Percentiles rank a stretch among this genome's conserved stretches.
phyloP scores from a whole-genome alignment of 495 filamentous ascomycete species.

The Trichoderma virens region DNA sequence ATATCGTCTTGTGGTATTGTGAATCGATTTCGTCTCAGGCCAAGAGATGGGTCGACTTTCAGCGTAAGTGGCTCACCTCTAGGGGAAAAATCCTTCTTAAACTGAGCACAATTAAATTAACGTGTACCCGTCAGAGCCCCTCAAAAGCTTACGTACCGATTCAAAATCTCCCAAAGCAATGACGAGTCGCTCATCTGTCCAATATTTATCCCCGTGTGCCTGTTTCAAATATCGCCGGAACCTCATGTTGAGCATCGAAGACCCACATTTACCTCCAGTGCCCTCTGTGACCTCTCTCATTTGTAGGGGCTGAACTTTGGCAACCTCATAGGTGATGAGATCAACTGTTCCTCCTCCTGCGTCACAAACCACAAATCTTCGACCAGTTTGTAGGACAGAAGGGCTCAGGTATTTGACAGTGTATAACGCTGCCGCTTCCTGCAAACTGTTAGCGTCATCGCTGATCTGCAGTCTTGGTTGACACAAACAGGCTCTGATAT shows the following conservation, averaged over 20 bases:
- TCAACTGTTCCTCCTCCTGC: conserved; percentile 56
- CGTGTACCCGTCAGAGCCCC: neutral
- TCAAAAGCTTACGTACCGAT: neutral
- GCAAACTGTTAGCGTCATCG: neutral
- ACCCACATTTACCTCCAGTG: conserved; percentile 28
- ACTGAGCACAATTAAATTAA: neutral
- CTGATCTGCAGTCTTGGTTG: neutral
- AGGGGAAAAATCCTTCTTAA: conserved; percentile 8
- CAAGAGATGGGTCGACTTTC: conserved; percentile 18
- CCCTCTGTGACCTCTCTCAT: conserved; percentile 30
- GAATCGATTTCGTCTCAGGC: conserved; percentile 24
- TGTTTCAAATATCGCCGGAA: conserved; percentile 28
- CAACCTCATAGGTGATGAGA: conserved; percentile 21
- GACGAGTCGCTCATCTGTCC: conserved; percentile 21
- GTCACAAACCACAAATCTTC: conserved; percentile 45
- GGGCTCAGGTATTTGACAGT: conserved; percentile 31
- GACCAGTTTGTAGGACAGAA: conserved; percentile 13
- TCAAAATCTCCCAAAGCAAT: conserved; percentile 16
- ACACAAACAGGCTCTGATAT: conserved; percentile 49
- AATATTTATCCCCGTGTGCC: conserved; percentile 18
- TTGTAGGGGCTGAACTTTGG: conserved; percentile 16
- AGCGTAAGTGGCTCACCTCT: neutral
- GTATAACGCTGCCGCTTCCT: conserved; percentile 49
- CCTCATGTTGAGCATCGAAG: conserved; percentile 29
- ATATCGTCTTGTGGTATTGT: conserved; percentile 22